Evolutionary conservation across 352 stramenopile species (phyloP).

Genomic region (Blastocystis sp.): DNA sequence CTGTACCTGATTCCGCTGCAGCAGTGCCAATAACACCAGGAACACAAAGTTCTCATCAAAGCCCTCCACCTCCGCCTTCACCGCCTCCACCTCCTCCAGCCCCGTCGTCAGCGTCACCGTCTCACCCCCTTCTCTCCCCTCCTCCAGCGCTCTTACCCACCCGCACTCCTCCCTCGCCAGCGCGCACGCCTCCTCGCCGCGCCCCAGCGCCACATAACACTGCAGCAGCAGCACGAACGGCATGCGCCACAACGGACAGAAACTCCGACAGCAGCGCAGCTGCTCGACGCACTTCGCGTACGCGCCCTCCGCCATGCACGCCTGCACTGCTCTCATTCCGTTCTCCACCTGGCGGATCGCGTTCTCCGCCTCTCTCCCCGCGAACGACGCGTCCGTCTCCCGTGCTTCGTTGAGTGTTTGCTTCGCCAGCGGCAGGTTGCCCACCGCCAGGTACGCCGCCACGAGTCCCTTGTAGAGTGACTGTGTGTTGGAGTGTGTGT

Average conservation of each 20-base stretch:
- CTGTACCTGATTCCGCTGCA: not conserved
- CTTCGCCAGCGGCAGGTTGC: not conserved
- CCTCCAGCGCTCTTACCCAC: not conserved
- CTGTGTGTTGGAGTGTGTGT: not conserved
- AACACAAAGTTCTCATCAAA: slow-evolving; percentile 16
- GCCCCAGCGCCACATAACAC: slow-evolving; percentile 2
- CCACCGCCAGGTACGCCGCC: not conserved
- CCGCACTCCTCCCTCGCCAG: not conserved
- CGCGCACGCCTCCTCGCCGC: not conserved
- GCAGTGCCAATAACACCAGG: not conserved
- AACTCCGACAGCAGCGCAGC: not conserved
- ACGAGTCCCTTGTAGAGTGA: not conserved
- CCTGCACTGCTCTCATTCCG: not conserved
- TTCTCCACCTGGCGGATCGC: not conserved
- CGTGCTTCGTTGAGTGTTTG: not conserved
- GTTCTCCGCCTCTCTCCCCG: not conserved
- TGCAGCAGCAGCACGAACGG: slow-evolving; percentile 26
- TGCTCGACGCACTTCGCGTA: not conserved
- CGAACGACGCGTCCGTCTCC: not conserved
- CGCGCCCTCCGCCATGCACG: not conserved
- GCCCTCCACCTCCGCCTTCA: not conserved
- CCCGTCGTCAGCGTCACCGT: not conserved
- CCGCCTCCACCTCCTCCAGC: not conserved
- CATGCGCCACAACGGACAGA: slow-evolving; percentile 22
- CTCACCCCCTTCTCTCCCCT: no score